phyloP scores from a whole-genome alignment of 768 basidiomycete species.

The Leccinum boreale region DNA sequence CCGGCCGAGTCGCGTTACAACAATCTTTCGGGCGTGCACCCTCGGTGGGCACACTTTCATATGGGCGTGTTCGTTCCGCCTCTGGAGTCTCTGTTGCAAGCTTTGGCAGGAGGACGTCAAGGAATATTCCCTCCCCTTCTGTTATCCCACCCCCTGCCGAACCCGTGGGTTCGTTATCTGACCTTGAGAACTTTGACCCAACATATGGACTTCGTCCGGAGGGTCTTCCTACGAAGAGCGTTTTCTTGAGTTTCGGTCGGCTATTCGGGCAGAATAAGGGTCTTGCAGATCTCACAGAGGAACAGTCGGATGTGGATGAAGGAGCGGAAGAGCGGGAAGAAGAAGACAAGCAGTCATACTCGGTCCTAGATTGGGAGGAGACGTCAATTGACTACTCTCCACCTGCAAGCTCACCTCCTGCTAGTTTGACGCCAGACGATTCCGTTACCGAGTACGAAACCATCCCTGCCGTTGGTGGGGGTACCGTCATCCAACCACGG shows the following conservation, averaged over 20 bases:
- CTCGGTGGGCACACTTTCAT: slow-evolving; percentile 16
- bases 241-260: slow-evolving; percentile 74
- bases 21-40: slow-evolving; percentile 25
- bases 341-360: slow-evolving; percentile 43
- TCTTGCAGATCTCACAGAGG: slow-evolving; percentile 79
- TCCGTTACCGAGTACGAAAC: slow-evolving; percentile 72
- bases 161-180: slow-evolving; percentile 32
- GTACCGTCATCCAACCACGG: slow-evolving; percentile 79
- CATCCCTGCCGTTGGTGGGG: slow-evolving; percentile 89
- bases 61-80: slow-evolving; percentile 35
- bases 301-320: slow-evolving; percentile 41
- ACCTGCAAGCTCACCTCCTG: slow-evolving; percentile 43
- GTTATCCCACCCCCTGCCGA: slow-evolving; percentile 20
- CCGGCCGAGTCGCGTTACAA: slow-evolving; percentile 15
- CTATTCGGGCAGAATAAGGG: slow-evolving; percentile 68
- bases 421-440: slow-evolving; percentile 43
- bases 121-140: slow-evolving; percentile 19
- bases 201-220: slow-evolving; percentile 95
- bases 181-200: slow-evolving; percentile 87
- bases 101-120: slow-evolving; percentile 25
- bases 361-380: slow-evolving; percentile 71
- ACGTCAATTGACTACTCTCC: slow-evolving; percentile 45
- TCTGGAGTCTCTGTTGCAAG: slow-evolving; percentile 42
- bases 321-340: slow-evolving; percentile 38
- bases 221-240: slow-evolving; percentile 79